Evolutionary conservation across 805 yeast genomes (phyloP).

Genomic region (Danielozyma ontarioensis): DNA sequence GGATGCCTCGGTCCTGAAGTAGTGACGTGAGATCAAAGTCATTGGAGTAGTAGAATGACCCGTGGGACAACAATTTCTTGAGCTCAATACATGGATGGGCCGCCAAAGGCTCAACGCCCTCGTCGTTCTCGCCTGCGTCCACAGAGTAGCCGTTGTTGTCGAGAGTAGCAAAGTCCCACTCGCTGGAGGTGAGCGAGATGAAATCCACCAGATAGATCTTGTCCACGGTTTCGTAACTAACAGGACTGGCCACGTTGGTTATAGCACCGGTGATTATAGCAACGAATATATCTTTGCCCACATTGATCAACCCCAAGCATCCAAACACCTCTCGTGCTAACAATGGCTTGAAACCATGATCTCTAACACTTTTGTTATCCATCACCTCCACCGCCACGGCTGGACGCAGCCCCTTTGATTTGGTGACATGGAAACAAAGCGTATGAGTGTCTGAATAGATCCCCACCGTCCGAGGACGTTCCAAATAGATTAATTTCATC

Average conservation of each 20-base stretch:
- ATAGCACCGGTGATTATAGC: slow-evolving; percentile 72
- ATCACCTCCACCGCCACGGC: slow-evolving; percentile 46
- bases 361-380: slow-evolving; percentile 27
- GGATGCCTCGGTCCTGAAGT: slow-evolving; percentile 69
- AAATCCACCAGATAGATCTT: slow-evolving; percentile 85
- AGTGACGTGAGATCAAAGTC: slow-evolving; percentile 90
- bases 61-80: slow-evolving; percentile 72
- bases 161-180: slow-evolving; percentile 76
- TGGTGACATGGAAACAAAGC: neutral
- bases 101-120: slow-evolving; percentile 7
- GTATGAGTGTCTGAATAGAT: neutral
- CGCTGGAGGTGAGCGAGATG: slow-evolving; percentile 60
- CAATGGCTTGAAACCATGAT: slow-evolving; percentile 33
- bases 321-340: slow-evolving; percentile 47
- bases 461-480: neutral
- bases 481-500: neutral
- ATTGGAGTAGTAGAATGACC: slow-evolving; percentile 87
- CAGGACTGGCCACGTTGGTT: slow-evolving; percentile 74
- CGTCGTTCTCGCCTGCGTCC: slow-evolving; percentile 19
- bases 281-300: slow-evolving; percentile 63
- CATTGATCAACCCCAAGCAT: slow-evolving; percentile 74
- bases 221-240: slow-evolving; percentile 73
- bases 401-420: slow-evolving; percentile 7
- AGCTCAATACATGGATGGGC: slow-evolving; percentile 80
- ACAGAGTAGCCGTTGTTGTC: slow-evolving; percentile 67